These are phyloP conservation scores for Nannochloris sp. DNA, from an alignment of 139 green algal species.

Conservation along the genomic window DNA sequence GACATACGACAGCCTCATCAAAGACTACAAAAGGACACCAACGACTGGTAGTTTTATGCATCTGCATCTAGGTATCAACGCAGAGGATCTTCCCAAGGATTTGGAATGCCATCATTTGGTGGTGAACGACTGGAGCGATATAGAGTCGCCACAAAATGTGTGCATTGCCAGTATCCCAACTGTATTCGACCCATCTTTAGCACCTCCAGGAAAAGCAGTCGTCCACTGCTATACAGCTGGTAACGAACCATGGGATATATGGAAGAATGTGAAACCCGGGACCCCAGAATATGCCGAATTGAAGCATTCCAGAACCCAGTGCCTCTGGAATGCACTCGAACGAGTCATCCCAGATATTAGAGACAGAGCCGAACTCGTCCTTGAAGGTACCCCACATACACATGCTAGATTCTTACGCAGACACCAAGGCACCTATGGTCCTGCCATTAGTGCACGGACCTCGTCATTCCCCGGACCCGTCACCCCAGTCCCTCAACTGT, in stretches of 20 bases:
- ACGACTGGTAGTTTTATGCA: slow-evolving; percentile 74
- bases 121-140: slow-evolving; percentile 55
- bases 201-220: slow-evolving; percentile 66
- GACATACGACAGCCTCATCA: slow-evolving; percentile 25
- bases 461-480: slow-evolving; percentile 56
- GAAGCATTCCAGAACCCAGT: slow-evolving; percentile 80
- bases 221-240: slow-evolving; percentile 69
- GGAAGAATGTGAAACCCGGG: slow-evolving; percentile 46
- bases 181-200: slow-evolving; percentile 67
- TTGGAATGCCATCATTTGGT: slow-evolving; percentile 78
- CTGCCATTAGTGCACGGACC: slow-evolving; percentile 25
- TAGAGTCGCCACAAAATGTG: slow-evolving; percentile 42
- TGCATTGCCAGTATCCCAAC: slow-evolving; percentile 64
- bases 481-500: slow-evolving; percentile 62
- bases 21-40: slow-evolving; percentile 10
- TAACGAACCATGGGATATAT: slow-evolving; percentile 86
- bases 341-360: slow-evolving; percentile 69
- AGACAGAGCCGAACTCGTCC: slow-evolving; percentile 48
- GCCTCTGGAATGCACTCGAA: slow-evolving; percentile 84
- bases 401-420: slow-evolving; percentile 76
- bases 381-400: slow-evolving; percentile 83
- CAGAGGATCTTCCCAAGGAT: slow-evolving; percentile 47
- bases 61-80: slow-evolving; percentile 81
- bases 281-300: slow-evolving; percentile 71
- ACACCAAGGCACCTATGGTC: slow-evolving; percentile 76